A percentile compares a stretch with the other conserved stretches of the same genome.
phyloP scores from a whole-genome alignment of 2,329 filamentous ascomycete species.

The Talaromyces sp. region DNA sequence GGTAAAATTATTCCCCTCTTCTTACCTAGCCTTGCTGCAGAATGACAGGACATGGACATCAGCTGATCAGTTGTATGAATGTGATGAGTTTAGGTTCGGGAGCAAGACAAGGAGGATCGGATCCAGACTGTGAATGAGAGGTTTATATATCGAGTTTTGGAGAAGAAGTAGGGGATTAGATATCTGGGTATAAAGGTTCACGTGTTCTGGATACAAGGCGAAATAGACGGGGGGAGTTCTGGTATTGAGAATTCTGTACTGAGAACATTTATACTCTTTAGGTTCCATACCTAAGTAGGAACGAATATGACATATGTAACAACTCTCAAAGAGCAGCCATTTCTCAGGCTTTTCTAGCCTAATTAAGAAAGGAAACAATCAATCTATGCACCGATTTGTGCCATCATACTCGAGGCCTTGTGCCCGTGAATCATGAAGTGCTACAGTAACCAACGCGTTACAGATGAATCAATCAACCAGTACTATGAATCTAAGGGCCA shows the following conservation, averaged over 20 bases:
- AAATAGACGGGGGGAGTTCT: neutral
- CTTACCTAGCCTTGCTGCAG: no score
- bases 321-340: no score
- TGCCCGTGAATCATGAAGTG: neutral
- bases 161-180: conserved; percentile 1
- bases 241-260: neutral
- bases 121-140: conserved; percentile 14
- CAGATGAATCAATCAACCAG: no score
- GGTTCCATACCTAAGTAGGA: no score
- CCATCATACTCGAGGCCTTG: neutral
- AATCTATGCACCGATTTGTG: neutral
- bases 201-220: neutral
- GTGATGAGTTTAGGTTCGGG: neutral
- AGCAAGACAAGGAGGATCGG: conserved; percentile 9
- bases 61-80: neutral
- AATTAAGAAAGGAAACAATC: neutral
- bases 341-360: no score
- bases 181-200: neutral
- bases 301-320: no score
- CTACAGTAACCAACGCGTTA: no score
- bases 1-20: conserved; percentile 2
- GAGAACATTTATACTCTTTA: no score
- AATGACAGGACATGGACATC: neutral
- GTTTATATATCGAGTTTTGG: conserved; percentile 12
- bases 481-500: no score